These are phyloP conservation scores for Trichoderma reesei DNA, from an alignment of 495 filamentous ascomycete genomes.

Conservation along the genomic window DNA sequence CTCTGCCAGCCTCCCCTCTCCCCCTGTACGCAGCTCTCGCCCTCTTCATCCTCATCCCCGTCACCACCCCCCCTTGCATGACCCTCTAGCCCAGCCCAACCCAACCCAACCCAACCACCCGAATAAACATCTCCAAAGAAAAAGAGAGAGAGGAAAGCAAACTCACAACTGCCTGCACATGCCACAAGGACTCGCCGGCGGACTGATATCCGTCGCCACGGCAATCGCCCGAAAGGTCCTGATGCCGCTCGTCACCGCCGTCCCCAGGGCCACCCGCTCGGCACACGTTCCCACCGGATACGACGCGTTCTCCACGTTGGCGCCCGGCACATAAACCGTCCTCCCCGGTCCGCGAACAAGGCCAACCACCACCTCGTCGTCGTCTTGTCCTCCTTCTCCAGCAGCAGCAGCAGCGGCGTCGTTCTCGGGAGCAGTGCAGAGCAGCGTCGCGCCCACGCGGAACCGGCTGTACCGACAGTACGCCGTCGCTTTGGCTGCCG, in stretches of 20 bases:
- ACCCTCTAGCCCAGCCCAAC: no score
- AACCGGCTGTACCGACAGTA: conserved; percentile 95
- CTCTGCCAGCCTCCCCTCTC: no score
- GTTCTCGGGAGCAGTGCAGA: no score
- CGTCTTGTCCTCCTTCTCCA: no score
- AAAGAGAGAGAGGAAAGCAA: not conserved
- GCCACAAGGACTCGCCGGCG: conserved; percentile 64
- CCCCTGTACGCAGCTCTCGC: no score
- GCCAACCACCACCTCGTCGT: no score
- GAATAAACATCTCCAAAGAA: not conserved
- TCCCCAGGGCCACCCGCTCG: conserved; percentile 77
- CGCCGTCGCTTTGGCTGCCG: conserved; percentile 59
- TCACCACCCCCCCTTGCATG: not conserved
- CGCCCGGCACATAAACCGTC: conserved; percentile 59
- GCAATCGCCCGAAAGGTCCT: conserved; percentile 70
- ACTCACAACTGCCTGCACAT: conserved; percentile 56
- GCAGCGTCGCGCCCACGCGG: conserved; percentile 76
- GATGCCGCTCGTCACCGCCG: conserved; percentile 62
- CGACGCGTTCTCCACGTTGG: conserved; percentile 88
- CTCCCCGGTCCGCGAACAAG: conserved; percentile 40
- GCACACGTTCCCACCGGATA: conserved; percentile 92
- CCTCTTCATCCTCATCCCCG: no score
- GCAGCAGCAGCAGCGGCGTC: no score
- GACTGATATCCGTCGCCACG: conserved; percentile 70
- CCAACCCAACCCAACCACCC: not conserved